Evolutionary conservation across 768 basidiomycete species (phyloP), one percentile per base, ranked within the genome.

Genomic region (Pholiota microspora): DNA sequence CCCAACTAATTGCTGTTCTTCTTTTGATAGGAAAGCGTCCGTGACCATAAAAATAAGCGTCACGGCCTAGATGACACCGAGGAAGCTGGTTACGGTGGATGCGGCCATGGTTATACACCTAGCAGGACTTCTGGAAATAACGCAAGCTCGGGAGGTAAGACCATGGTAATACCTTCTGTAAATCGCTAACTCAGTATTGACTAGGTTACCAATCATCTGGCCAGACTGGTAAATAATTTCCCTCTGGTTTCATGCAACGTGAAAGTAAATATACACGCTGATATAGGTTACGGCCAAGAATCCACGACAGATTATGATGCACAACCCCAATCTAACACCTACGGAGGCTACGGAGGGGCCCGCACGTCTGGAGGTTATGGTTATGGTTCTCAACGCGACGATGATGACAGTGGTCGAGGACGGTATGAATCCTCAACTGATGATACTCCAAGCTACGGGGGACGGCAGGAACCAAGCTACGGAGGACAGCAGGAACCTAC

Each of bases 1-100:
- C 3, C 25, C 16, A 5, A 8, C 45, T 21, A 45, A 12, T 29
- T 32, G 24, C 42, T 31, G 25, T 28, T 49, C 10, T 24, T 32
- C 21, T 31, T 53, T 18, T 54, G n/a, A n/a, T n/a, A 83, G 80
- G 78, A 83, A 54, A 79, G 77, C 54, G 81, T 85, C 15, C 70
- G 79, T 29, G 69, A 76, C 2, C 79, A 80, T 40, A 79, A 73
- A 60, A 85, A 85, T 64, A 84, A 84, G 60, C 77, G 82, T 15
- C 70, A 78, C 15, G 79, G 78, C 45, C 75, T 78, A 13, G 79
- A 82, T 36, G 70, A 71, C 25, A 67, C 73, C 42, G 63, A 67
- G n/a, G 75, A 78, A 59, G 62, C 71, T 45, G 72, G 74, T 15
- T 75, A 73, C 48, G 72, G 70, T n/a, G 70, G 69, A 1, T 66